Base-by-base conservation (phyloP, 768 basidiomycete genomes). In the Dentipellis fragilis region DNA sequence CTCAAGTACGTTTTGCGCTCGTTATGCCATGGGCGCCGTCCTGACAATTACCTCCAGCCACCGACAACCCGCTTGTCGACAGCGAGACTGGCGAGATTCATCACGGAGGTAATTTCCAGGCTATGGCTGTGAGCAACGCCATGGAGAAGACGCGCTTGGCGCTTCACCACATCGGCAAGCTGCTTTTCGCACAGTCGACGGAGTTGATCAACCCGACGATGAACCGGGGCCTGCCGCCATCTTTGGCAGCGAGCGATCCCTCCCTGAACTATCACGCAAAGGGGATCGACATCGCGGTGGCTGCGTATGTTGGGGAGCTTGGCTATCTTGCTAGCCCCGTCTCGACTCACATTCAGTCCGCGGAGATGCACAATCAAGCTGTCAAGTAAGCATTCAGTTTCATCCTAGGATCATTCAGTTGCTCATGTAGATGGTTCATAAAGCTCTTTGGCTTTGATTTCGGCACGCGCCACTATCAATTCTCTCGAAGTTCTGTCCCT, bases 301-400 rank as follows among this genome's bases (percentile, higher is more conserved):
- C 91, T 9, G 84, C 91, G 0, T 93, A 93, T 65, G 79, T 84
- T 2, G 75, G 84, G 48, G 91, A 93, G 68, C 79, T 93, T 35
- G 90, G 89, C 29, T 84, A 79, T 64, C 77, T 92, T 22, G 90
- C 87, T 17, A 88, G 81, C 71, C 89, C 91, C 0, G 89, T 93
- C 10, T 86, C 85, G 2, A 89, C 88, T 0, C 85, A 87, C 61
- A 81, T 90, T 50, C 89, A 93, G 63, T 86, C 85, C 1, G 90
- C 90, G 1, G 90, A 93, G 71, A 89, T 92, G 87, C 88, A 91
- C 65, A 93, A 93, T 62, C 91, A 93, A 68, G 87, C 91, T 46
- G 80, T 93, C 68, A 93, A 93, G 87, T 89, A 59, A 58, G 86
- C 73, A 42, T 47, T 22, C 4, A 10, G 2, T 29, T 29, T 29